Percentiles rank a stretch among this genome's conserved stretches.
Evolutionary conservation across 129 eudicot genomes (phyloP).

Genomic region (Sambucus nigra): DNA sequence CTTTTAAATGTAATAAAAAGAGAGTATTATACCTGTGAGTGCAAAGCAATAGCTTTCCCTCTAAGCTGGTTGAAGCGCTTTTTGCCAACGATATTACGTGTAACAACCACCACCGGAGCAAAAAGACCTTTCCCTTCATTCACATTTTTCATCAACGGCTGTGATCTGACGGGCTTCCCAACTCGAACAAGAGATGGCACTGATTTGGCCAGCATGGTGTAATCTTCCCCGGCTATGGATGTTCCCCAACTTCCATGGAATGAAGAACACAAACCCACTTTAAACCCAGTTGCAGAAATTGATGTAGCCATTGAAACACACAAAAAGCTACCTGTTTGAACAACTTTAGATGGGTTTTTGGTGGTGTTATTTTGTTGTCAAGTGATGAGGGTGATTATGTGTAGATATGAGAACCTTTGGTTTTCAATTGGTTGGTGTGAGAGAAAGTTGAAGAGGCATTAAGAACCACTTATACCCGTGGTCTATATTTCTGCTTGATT

Average conservation of each 20-base stretch:
- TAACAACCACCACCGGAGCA: slow-evolving; percentile 69
- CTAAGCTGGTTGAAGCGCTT: slow-evolving; percentile 93
- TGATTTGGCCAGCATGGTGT: slow-evolving; percentile 34
- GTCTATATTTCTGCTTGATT: slow-evolving; percentile 9
- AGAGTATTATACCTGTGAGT: slow-evolving; percentile 98
- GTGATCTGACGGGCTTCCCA: slow-evolving; percentile 32
- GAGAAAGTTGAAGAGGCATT: slow-evolving; percentile 14
- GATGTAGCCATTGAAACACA: slow-evolving; percentile 37
- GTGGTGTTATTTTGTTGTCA: slow-evolving; percentile 4
- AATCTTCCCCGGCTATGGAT: slow-evolving; percentile 58
- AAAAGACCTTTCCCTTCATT: slow-evolving; percentile 93
- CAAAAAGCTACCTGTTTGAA: background rate
- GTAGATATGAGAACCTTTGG: slow-evolving; percentile 29
- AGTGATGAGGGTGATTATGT: slow-evolving; percentile 16
- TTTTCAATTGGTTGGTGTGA: slow-evolving; percentile 12
- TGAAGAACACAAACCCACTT: slow-evolving; percentile 21
- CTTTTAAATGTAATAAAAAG: too few relatives aligned
- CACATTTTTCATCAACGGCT: slow-evolving; percentile 75
- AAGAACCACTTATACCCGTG: slow-evolving; percentile 48
- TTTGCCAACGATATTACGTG: slow-evolving; percentile 75
- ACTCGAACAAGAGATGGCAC: slow-evolving; percentile 34
- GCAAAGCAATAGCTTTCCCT: slow-evolving; percentile 97
- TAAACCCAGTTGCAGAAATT: slow-evolving; percentile 15
- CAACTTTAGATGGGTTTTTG: background rate
- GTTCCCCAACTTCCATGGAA: slow-evolving; percentile 72